Conservation (phyloP, 108 stramenopile species). For the Nitzschia inconspicua region DNA sequence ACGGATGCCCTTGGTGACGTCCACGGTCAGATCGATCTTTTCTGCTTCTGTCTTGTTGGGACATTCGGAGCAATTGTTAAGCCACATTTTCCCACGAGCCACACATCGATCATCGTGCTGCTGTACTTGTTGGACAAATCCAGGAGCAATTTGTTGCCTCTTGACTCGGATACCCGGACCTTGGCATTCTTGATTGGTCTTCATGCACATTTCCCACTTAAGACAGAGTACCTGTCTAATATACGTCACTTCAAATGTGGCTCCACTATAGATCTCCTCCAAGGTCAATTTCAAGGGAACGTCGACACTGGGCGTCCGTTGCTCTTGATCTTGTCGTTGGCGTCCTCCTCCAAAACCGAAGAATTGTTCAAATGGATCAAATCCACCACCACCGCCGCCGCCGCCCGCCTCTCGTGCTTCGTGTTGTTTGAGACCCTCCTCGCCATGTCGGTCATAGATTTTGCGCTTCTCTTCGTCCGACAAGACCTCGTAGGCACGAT, state of each 20-base stretch:
- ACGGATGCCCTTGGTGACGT: conserved; percentile 80
- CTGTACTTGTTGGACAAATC: conserved; percentile 97
- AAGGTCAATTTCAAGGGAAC: conserved; percentile 90
- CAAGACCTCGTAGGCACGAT: conserved; percentile 95
- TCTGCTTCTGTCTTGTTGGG: conserved; percentile 91
- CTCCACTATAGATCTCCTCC: conserved; percentile 90
- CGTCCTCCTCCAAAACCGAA: conserved; percentile 76
- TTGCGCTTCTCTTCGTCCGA: conserved; percentile 92
- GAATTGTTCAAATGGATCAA: conserved; percentile 65
- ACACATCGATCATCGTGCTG: conserved; percentile 90
- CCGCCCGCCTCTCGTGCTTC: conserved; percentile 67
- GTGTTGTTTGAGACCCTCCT: conserved; percentile 96
- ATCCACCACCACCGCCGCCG: conserved; percentile 68
- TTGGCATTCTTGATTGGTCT: conserved; percentile 80
- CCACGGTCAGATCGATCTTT: conserved; percentile 91
- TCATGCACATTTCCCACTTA: conserved; percentile 91
- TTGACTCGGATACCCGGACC: conserved; percentile 85
- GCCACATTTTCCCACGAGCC: conserved; percentile 93
- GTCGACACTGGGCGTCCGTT: conserved; percentile 87
- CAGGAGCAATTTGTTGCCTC: conserved; percentile 95
- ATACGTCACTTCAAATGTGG: conserved; percentile 89
- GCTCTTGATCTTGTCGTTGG: conserved; percentile 69
- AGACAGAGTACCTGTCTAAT: conserved; percentile 88
- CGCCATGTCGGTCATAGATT: conserved; percentile 94
- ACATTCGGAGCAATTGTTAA: conserved; percentile 77